Conservation (phyloP, 805 yeast species). For the Millerozyma miso region DNA sequence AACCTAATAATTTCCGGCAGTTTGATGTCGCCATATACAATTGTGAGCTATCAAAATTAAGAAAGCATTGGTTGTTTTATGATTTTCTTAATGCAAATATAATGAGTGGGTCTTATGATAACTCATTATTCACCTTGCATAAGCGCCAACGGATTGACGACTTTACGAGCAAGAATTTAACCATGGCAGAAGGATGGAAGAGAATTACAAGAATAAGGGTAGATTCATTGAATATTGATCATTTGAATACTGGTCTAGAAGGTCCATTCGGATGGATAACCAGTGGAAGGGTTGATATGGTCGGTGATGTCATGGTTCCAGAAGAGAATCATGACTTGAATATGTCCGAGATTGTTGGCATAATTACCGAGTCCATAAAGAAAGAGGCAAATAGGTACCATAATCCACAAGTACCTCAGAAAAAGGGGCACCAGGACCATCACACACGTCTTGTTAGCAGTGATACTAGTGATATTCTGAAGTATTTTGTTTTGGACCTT, state of each 20-base stretch:
- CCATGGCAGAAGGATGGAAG: constrained; percentile 14
- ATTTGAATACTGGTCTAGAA: constrained; percentile 79
- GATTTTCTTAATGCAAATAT: constrained; percentile 81
- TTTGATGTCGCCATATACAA: constrained; percentile 85
- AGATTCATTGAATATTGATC: constrained; percentile 83
- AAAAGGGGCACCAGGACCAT: constrained; percentile 19
- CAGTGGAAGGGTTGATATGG: constrained; percentile 85
- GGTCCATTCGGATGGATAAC: constrained; percentile 99
- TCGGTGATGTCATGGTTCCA: constrained; percentile 86
- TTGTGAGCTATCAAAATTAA: constrained; percentile 70
- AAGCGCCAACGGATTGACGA: constrained; percentile 61
- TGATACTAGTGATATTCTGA: constrained; percentile 35
- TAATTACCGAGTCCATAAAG: constrained; percentile 43
- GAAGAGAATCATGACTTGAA: constrained; percentile 51
- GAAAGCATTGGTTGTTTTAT: constrained; percentile 92
- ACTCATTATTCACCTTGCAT: constrained; percentile 88
- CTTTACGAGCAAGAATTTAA: constrained; percentile 20
- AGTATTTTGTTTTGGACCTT: constrained; percentile 72
- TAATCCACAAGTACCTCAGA: constrained; percentile 23
- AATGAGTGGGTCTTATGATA: constrained; percentile 88
- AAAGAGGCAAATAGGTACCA: constrained; percentile 45
- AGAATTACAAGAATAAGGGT: constrained; percentile 75
- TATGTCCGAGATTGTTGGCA: constrained; percentile 45
- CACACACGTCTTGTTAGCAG: constrained; percentile 24
- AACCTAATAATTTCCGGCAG: constrained; percentile 78